A percentile compares a stretch with the other conserved stretches of the same genome.
Evolutionary conservation across 2,329 filamentous ascomycete species (phyloP).

Genomic region (Monascus ruber): DNA sequence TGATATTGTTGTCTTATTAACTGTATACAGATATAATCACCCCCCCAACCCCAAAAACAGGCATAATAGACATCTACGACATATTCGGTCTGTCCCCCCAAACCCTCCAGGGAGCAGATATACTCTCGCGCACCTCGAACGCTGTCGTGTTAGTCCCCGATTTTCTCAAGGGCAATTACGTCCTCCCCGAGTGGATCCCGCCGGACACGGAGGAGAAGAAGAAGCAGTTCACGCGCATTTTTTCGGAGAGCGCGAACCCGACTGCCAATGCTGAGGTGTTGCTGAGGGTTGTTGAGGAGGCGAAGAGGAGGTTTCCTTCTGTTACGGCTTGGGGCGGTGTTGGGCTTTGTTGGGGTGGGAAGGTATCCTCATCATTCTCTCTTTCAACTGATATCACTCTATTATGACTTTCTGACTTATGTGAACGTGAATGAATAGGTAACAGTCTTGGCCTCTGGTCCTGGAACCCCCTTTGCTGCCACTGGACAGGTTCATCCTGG

Average conservation of each 20-base stretch:
- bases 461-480: constrained; percentile 42
- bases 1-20: no score
- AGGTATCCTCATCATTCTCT: constrained; percentile 32
- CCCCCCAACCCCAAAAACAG: constrained; percentile 42
- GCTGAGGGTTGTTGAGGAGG: constrained; percentile 29
- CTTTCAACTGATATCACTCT: no score
- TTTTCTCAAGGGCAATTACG: constrained; percentile 34
- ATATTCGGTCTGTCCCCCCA: constrained; percentile 57
- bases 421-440: constrained; percentile 12
- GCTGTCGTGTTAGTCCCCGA: constrained; percentile 33
- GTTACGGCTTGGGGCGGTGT: constrained; percentile 46
- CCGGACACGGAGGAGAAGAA: constrained; percentile 47
- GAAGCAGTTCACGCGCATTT: constrained; percentile 47
- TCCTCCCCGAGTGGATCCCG: constrained; percentile 34
- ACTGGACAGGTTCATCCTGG: constrained; percentile 27
- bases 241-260: constrained; percentile 32
- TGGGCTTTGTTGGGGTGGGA: constrained; percentile 63
- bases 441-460: constrained; percentile 34
- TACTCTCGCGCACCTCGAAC: constrained; percentile 27
- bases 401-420: no score
- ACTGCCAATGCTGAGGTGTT: constrained; percentile 18
- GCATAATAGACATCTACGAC: constrained; percentile 52
- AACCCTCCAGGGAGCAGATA: constrained; percentile 57
- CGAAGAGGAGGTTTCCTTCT: constrained; percentile 41
- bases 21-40: constrained; percentile 26